Evolutionary conservation across 2,329 filamentous ascomycete species (phyloP).

Genomic region (Scedosporium minutisporum): DNA sequence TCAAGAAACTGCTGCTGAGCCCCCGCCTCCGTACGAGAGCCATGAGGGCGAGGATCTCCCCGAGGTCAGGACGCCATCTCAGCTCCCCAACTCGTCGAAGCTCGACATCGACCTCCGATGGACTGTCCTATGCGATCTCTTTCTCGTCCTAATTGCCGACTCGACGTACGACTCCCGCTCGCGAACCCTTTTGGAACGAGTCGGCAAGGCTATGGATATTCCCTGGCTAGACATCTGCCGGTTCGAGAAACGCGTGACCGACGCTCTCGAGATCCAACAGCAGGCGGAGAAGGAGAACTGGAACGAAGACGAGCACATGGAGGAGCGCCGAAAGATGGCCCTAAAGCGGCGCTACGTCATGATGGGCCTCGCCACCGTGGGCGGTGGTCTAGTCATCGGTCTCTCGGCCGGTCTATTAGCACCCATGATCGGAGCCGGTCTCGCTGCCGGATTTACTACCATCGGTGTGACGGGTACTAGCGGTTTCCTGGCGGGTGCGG

Average conservation of each 20-base stretch:
- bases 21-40: conserved; percentile 51
- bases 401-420: conserved; percentile 86
- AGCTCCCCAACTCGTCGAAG: conserved; percentile 70
- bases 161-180: conserved; percentile 87
- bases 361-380: conserved; percentile 95
- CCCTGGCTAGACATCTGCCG: conserved; percentile 88
- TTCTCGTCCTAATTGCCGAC: conserved; percentile 92
- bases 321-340: conserved; percentile 69
- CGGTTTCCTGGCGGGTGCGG: conserved; percentile 81
- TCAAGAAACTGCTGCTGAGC: conserved; percentile 38
- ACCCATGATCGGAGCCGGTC: conserved; percentile 84
- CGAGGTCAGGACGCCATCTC: conserved; percentile 70
- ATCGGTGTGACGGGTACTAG: conserved; percentile 86
- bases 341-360: conserved; percentile 79
- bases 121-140: conserved; percentile 94
- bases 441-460: conserved; percentile 89
- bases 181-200: conserved; percentile 69
- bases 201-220: conserved; percentile 71
- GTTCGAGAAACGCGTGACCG: conserved; percentile 94
- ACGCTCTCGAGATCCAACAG: conserved; percentile 96
- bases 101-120: conserved; percentile 94
- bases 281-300: conserved; percentile 90
- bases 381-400: conserved; percentile 89
- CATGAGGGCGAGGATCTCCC: conserved; percentile 62
- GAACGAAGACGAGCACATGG: conserved; percentile 94